Percentiles rank a stretch among this genome's conserved stretches.
Conservation (phyloP, 2,329 filamentous ascomycete genomes). For the Tympanopsis confertula region DNA sequence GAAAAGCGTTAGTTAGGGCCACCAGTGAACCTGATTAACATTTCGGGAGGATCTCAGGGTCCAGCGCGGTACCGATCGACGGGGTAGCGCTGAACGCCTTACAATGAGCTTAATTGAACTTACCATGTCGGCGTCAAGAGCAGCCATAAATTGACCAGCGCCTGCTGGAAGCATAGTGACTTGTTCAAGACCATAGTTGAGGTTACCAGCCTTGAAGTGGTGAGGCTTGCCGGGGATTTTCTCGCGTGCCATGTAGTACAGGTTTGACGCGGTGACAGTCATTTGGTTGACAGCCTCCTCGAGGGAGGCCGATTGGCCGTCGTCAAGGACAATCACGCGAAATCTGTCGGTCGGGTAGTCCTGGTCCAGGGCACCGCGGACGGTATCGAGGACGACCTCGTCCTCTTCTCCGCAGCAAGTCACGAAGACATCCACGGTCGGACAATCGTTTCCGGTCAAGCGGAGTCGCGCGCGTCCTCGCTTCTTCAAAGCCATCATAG, state of each 20-base stretch:
- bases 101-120: conserved; percentile 2
- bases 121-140: conserved; percentile 55
- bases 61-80: no score
- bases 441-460: conserved; percentile 31
- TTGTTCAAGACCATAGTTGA: conserved; percentile 46
- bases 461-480: conserved; percentile 39
- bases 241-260: conserved; percentile 38
- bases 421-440: conserved; percentile 43
- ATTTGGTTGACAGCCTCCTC: conserved; percentile 16
- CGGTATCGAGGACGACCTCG: conserved; percentile 43
- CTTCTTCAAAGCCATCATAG: conserved; percentile 42
- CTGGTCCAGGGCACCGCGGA: conserved; percentile 37
- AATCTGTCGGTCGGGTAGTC: conserved; percentile 42
- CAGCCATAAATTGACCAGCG: conserved; percentile 45
- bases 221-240: conserved; percentile 35
- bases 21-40: conserved; percentile 1
- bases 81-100: no score
- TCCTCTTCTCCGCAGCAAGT: conserved; percentile 46
- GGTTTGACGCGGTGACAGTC: conserved; percentile 28
- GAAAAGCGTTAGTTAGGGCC: conserved; percentile 3
- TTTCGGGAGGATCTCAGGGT: not conserved
- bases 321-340: conserved; percentile 42
- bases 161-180: conserved; percentile 38
- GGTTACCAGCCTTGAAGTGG: conserved; percentile 54
- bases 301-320: conserved; percentile 33